Evolutionary conservation across 176 grass and related monocot genomes (phyloP).

Genomic region (Oryza coarctata): DNA sequence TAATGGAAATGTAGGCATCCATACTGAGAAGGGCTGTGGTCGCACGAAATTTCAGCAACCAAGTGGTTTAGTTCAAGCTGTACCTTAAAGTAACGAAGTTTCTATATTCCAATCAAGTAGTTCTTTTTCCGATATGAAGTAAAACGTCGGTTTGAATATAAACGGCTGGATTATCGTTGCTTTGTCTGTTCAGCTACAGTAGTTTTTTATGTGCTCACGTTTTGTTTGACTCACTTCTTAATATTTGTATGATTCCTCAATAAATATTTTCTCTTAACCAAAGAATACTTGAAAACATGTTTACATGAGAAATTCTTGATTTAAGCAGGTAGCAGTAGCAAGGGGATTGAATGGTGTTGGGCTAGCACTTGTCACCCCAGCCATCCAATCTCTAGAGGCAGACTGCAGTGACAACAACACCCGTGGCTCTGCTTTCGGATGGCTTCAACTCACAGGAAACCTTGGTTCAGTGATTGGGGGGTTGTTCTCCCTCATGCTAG

Average conservation of each 20-base stretch:
- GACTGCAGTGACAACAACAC: slow-evolving; percentile 70
- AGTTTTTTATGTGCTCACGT: neutral
- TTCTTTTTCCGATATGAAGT: neutral
- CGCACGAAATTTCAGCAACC: neutral
- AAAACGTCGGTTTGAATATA: neutral
- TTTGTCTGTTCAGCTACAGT: neutral
- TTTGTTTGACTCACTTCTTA: neutral
- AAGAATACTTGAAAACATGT: neutral
- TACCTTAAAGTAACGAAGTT: neutral
- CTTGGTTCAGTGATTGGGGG: slow-evolving; percentile 68
- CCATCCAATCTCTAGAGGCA: slow-evolving; percentile 82
- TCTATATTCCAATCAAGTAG: neutral
- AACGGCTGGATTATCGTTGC: neutral
- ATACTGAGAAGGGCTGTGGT: neutral
- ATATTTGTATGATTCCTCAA: neutral
- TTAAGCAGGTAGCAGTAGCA: slow-evolving; percentile 66
- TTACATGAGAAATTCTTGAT: neutral
- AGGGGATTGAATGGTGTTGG: slow-evolving; percentile 82
- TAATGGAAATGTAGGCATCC: too few species aligned
- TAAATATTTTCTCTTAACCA: neutral
- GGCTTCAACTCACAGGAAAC: slow-evolving; percentile 83
- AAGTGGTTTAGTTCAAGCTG: neutral
- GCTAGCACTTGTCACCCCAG: slow-evolving; percentile 67
- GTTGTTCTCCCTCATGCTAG: slow-evolving; percentile 59
- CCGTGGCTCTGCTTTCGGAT: slow-evolving; percentile 76